Evolutionary conservation across 2,329 filamentous ascomycete genomes (phyloP), one percentile per base, ranked within the genome.

Genomic region (Cladosporium sp.): DNA sequence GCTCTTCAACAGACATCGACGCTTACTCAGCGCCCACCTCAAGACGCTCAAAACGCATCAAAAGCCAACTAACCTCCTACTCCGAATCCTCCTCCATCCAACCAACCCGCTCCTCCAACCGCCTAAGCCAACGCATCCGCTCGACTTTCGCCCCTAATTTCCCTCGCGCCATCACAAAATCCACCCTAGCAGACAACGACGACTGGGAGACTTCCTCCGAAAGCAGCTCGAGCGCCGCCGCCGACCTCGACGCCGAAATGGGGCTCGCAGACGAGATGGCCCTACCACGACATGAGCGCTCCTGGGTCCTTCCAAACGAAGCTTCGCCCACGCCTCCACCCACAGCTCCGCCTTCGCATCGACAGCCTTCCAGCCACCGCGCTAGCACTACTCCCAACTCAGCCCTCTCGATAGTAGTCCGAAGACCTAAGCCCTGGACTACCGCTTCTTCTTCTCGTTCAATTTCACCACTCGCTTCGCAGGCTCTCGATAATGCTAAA

Each of bases 241-340:
- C 26, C 47, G 52, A 55, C 26, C 59, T 54, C 55, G 26, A 52
- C 57, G 64, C 49, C 30, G 14, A 60, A 38, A 47, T 59, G 64
- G 63, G 65, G 49, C 36, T 65, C 57, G 32, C 62, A 15, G 66
- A 68, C 14, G 68, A 77, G 64, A 65, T 75, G 67, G 68, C 71
- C 18, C 70, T 73, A 34, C 74, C 75, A 5, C 66, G 73, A 24
- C 68, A 76, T 49, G 67, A 76, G 59, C 68, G 75, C 32, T 71
- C 65, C 8, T 78, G 71, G 68, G 75, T 76, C 1, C 61, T 74
- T 1, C 74, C 76, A 0, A 74, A 73, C 30, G 75, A 78, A 69
- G 75, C 73, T 24, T 75, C 74, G 10, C 74, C 76, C 4, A 77
- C 76, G n/a, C 76, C 76, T 18, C 74, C 76, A 3, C 73, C 74